phyloP scores from a whole-genome alignment of 2,329 filamentous ascomycete genomes.

The Penicillium sp. region DNA sequence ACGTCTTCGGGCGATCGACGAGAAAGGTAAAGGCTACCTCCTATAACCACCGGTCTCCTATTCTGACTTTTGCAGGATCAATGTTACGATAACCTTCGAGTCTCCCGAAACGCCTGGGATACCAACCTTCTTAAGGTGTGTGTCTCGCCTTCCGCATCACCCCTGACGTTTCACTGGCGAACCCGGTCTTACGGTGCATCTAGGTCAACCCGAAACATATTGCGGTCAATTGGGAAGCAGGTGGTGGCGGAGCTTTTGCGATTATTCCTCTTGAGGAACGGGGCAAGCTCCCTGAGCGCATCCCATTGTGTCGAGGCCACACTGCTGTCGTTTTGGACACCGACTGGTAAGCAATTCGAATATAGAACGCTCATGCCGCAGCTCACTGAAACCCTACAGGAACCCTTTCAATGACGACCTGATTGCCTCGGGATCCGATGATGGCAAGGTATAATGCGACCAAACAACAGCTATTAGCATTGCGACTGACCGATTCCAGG shows the following conservation, averaged over 20 bases:
- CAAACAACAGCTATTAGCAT: conserved; percentile 9
- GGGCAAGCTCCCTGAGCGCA: conserved; percentile 85
- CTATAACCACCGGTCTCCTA: not conserved
- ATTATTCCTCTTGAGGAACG: conserved; percentile 88
- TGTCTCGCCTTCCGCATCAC: conserved; percentile 32
- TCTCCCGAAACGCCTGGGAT: conserved; percentile 99
- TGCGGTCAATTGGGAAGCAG: conserved; percentile 96
- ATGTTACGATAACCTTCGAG: conserved; percentile 97
- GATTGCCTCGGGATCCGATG: conserved; percentile 90
- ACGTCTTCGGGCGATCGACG: conserved; percentile 94
- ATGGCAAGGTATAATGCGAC: conserved; percentile 66
- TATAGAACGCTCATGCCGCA: not conserved
- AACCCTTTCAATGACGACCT: conserved; percentile 94
- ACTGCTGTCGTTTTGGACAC: conserved; percentile 95
- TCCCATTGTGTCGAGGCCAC: conserved; percentile 93
- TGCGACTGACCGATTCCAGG: conserved; percentile 36
- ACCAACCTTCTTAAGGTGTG: conserved; percentile 97
- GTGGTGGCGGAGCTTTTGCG: conserved; percentile 93
- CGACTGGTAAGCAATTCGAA: conserved; percentile 70
- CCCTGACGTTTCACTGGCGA: conserved; percentile 23
- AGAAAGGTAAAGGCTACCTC: conserved; percentile 60
- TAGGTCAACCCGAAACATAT: conserved; percentile 94
- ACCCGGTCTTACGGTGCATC: conserved; percentile 13
- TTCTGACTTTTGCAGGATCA: conserved; percentile 60
- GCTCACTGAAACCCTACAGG: conserved; percentile 48